Evolutionary conservation across 2,329 filamentous ascomycete genomes (phyloP).

Genomic region (Peltaster fructicola): DNA sequence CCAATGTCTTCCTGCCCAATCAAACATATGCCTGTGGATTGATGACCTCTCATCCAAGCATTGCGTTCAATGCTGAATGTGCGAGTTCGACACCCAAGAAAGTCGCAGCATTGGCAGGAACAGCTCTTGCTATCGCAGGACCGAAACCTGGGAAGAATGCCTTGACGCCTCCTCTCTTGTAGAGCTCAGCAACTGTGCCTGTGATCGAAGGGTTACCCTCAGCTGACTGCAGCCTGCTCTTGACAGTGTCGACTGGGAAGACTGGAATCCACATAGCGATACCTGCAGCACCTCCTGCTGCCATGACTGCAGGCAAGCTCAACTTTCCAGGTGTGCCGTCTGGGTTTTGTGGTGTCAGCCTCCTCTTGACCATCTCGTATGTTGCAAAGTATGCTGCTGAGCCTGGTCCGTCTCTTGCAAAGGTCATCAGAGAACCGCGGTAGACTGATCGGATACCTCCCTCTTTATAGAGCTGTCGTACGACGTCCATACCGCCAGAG

Average conservation of each 20-base stretch:
- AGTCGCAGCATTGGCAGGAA: conserved; percentile 91
- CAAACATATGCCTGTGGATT: too few species aligned
- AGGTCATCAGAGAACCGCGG: conserved; percentile 73
- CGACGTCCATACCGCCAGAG: conserved; percentile 72
- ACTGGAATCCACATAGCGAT: conserved; percentile 99
- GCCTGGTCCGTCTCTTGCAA: conserved; percentile 84
- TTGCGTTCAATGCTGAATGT: conserved; percentile 64
- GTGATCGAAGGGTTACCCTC: conserved; percentile 68
- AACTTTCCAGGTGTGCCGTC: conserved; percentile 53
- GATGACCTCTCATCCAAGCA: conserved; percentile 36
- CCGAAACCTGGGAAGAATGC: conserved; percentile 97
- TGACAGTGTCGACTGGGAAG: conserved; percentile 94
- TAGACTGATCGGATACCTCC: conserved; percentile 86
- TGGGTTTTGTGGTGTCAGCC: conserved; percentile 65
- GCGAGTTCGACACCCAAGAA: conserved; percentile 76
- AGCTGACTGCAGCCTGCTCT: conserved; percentile 80
- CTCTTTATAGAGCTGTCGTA: conserved; percentile 79
- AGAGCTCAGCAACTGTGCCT: conserved; percentile 66
- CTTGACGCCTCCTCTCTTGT: conserved; percentile 62
- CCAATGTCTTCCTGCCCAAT: too few species aligned
- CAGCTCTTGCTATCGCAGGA: conserved; percentile 77
- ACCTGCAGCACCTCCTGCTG: conserved; percentile 76
- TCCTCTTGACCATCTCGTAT: conserved; percentile 88
- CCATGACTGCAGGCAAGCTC: conserved; percentile 64
- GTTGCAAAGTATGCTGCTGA: conserved; percentile 92